Evolutionary conservation across 2,329 filamentous ascomycete species (phyloP), one percentile per base, ranked within the genome.

Genomic region (Penicillium italicum): DNA sequence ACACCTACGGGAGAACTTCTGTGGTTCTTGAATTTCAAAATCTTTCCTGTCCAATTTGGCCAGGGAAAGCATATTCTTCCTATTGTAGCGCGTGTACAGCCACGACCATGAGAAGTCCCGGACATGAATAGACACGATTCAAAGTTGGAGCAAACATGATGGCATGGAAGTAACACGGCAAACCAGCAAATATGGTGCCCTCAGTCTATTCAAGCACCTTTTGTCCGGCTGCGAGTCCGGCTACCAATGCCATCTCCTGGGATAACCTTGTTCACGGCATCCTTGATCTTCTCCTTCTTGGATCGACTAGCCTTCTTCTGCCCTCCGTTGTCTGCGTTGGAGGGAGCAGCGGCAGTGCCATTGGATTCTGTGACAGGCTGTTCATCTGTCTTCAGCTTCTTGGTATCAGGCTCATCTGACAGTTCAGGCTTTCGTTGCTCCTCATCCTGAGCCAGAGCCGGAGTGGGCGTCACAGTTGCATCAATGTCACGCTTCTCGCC

Each of bases 191-290:
- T 24, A 41, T 11, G 11, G 8, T 49, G 12, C 6, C 14, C 6
- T 9, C 5, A 7, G 14, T 16, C 14, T 11, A 30, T 43, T 44
- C 50, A 65, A 18, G 63, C 57, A 38, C 60, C 61, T 61, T 75
- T 71, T 45, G 70, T 71, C 28, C 72, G 71, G 58, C 72, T 75
- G 47, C 73, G 70, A 40, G 73, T 75, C 34, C 73, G 66, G 57
- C 70, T 74, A 33, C 73, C 71, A 56, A 72, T 67, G 10, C 73
- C 70, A 62, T 70, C 69, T 20, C 60, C 62, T 10, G 69, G 63
- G 30, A 68, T 57, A 9, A 57, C 48, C 51, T 65, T 67, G 51
- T 69, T 70, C 47, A 62, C 47, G 14, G 62, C 43, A 22, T 68
- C 65, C 57, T 71, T 65, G 31, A 61, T 56, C 47, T 62, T 68